Evolutionary conservation across 495 filamentous ascomycete species (phyloP).

Genomic region (Talaromyces ruber): DNA sequence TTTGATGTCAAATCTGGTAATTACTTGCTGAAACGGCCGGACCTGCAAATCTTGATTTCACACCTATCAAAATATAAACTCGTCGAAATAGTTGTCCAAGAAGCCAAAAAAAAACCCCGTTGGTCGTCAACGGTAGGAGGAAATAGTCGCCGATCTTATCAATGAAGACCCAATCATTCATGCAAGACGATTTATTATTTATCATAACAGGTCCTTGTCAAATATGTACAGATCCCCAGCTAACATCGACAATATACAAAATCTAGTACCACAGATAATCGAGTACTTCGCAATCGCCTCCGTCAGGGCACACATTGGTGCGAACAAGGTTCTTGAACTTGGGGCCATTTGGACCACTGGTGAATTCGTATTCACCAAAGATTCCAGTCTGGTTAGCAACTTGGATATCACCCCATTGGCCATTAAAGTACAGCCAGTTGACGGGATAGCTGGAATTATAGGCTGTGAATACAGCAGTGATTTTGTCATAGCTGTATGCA

Average conservation of each 20-base stretch:
- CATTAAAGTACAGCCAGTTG: constrained; percentile 43
- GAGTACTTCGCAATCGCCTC: not conserved
- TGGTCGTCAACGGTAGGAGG: not conserved
- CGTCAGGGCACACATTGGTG: constrained; percentile 31
- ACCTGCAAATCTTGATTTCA: not conserved
- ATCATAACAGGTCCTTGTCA: not conserved
- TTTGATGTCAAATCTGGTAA: not conserved
- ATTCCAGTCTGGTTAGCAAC: constrained; percentile 42
- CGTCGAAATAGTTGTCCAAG: not conserved
- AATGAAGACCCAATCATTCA: not conserved
- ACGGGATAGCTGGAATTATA: constrained; percentile 33
- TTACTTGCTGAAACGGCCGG: not conserved
- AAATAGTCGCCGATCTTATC: not conserved
- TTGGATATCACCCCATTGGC: constrained; percentile 50
- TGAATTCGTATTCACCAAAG: constrained; percentile 40
- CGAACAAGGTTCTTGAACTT: constrained; percentile 43
- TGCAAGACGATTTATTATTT: not conserved
- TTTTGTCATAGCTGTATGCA: constrained; percentile 37
- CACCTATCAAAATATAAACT: not conserved
- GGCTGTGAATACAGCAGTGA: constrained; percentile 30
- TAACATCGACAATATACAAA: not conserved
- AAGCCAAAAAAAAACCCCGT: not conserved
- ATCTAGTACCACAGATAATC: not conserved
- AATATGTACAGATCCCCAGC: not conserved
- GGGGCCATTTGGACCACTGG: constrained; percentile 46